Evolutionary conservation across 2,329 filamentous ascomycete species (phyloP).

Genomic region (Dryadomyces quercivorus): DNA sequence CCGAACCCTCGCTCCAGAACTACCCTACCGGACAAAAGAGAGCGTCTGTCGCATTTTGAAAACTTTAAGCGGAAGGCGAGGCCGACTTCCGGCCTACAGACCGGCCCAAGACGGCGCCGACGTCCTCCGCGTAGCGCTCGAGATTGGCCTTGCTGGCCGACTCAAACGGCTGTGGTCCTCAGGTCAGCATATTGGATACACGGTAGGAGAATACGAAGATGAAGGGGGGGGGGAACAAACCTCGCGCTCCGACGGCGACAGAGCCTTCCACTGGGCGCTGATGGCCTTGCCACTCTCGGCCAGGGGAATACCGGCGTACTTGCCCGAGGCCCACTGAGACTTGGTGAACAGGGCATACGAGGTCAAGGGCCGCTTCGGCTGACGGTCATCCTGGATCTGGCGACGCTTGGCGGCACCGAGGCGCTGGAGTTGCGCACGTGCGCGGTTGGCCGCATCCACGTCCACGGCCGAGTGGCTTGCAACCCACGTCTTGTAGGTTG

Average conservation of each 20-base stretch:
- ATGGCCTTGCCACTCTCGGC: slow-evolving; percentile 16
- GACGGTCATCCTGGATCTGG: slow-evolving; percentile 32
- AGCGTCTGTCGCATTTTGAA: neutral
- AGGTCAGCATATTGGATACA: neutral
- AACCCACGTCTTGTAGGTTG: slow-evolving; percentile 34
- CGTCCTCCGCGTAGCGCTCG: slow-evolving; percentile 20
- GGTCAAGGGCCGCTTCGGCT: slow-evolving; percentile 25
- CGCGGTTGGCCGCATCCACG: slow-evolving; percentile 33
- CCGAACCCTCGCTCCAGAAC: neutral
- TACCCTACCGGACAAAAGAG: neutral
- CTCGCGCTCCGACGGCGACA: slow-evolving; percentile 29
- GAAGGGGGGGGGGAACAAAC: slow-evolving; percentile 15
- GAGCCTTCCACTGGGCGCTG: slow-evolving; percentile 27
- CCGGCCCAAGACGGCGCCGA: slow-evolving; percentile 13
- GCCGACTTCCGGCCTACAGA: neutral
- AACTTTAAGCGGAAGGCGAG: neutral
- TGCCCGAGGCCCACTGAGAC: slow-evolving; percentile 22
- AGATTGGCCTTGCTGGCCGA: slow-evolving; percentile 19
- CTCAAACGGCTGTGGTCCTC: slow-evolving; percentile 19
- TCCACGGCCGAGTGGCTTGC: slow-evolving; percentile 25
- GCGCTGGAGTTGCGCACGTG: slow-evolving; percentile 29
- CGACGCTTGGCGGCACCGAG: slow-evolving; percentile 17
- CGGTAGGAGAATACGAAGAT: neutral
- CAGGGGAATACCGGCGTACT: slow-evolving; percentile 8
- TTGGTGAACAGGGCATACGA: slow-evolving; percentile 26